These are phyloP conservation scores for Exophiala calicioides DNA, from an alignment of 2,329 filamentous ascomycete genomes.

Conservation along the genomic window DNA sequence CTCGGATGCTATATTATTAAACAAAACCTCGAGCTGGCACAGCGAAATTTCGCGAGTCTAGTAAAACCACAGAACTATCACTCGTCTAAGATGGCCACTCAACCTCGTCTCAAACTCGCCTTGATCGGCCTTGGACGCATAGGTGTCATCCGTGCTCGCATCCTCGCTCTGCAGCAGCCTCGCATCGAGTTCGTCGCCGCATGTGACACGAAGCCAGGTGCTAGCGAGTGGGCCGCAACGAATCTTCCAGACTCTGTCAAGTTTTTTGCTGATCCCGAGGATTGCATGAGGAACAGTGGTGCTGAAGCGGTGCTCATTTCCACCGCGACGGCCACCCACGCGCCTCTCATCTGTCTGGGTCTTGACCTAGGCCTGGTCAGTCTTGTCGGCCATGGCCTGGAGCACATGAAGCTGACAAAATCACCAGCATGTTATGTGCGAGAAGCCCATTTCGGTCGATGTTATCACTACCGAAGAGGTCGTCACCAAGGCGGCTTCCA, in stretches of 20 bases:
- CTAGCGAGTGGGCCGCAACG: constrained; percentile 36
- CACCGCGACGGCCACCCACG: constrained; percentile 36
- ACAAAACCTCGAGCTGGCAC: too few relatives aligned
- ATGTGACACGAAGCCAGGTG: constrained; percentile 38
- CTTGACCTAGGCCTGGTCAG: constrained; percentile 10
- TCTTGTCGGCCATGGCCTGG: not conserved
- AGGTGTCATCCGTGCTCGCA: constrained; percentile 36
- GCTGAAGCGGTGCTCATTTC: constrained; percentile 36
- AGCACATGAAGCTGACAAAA: constrained; percentile 1
- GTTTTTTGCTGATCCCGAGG: constrained; percentile 32
- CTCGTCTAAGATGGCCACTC: constrained; percentile 2
- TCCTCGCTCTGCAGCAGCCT: constrained; percentile 39
- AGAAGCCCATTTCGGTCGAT: constrained; percentile 19
- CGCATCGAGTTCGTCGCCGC: constrained; percentile 39
- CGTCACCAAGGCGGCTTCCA: constrained; percentile 3
- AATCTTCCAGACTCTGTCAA: constrained; percentile 30
- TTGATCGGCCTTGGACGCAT: constrained; percentile 36
- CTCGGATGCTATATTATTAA: too few relatives aligned
- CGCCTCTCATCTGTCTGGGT: constrained; percentile 29
- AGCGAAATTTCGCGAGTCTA: too few relatives aligned
- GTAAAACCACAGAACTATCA: too few relatives aligned
- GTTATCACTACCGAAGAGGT: constrained; percentile 13
- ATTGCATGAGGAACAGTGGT: constrained; percentile 35
- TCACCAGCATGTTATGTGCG: constrained; percentile 16
- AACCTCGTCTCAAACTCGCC: constrained; percentile 22